Evolutionary conservation across 495 filamentous ascomycete species (phyloP).

Genomic region (Penicillium crystallinum): DNA sequence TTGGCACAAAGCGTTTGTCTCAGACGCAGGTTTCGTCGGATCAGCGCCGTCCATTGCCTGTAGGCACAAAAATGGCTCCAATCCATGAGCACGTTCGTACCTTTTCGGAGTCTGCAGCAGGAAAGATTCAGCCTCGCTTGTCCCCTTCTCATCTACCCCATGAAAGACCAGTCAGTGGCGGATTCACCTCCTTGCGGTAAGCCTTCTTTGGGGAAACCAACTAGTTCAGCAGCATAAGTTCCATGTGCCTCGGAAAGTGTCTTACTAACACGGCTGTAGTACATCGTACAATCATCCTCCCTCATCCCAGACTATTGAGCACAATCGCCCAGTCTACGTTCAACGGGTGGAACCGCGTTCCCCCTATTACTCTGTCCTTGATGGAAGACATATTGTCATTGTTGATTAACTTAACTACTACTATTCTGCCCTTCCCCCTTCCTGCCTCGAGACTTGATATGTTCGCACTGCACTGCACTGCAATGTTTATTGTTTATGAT

Average conservation of each 20-base stretch:
- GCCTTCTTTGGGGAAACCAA: constrained; percentile 4
- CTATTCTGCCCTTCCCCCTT: not conserved
- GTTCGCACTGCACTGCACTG: constrained; percentile 5
- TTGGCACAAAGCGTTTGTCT: constrained; percentile 11
- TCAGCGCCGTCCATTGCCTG: constrained; percentile 9
- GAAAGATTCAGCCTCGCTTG: constrained; percentile 7
- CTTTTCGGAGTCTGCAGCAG: constrained; percentile 3
- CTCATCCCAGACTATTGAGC: constrained; percentile 17
- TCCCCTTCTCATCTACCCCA: constrained; percentile 2
- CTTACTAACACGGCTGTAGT: constrained; percentile 10
- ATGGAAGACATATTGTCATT: constrained; percentile 27
- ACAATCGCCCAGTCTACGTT: constrained; percentile 26
- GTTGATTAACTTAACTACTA: constrained; percentile 24
- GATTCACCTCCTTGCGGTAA: constrained; percentile 18
- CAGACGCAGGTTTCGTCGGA: constrained; percentile 8
- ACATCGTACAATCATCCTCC: constrained; percentile 15
- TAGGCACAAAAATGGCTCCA: constrained; percentile 9
- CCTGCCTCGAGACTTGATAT: not conserved
- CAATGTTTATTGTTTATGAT: constrained; percentile 22
- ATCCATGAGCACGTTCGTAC: constrained; percentile 11
- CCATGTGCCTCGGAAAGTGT: not conserved
- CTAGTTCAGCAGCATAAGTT: not conserved
- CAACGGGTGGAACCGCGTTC: constrained; percentile 21
- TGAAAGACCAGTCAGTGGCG: constrained; percentile 18
- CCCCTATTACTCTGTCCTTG: constrained; percentile 17